These are phyloP conservation scores for Oryza nivara DNA, from an alignment of 176 grass and related monocot species.

Conservation along the genomic window DNA sequence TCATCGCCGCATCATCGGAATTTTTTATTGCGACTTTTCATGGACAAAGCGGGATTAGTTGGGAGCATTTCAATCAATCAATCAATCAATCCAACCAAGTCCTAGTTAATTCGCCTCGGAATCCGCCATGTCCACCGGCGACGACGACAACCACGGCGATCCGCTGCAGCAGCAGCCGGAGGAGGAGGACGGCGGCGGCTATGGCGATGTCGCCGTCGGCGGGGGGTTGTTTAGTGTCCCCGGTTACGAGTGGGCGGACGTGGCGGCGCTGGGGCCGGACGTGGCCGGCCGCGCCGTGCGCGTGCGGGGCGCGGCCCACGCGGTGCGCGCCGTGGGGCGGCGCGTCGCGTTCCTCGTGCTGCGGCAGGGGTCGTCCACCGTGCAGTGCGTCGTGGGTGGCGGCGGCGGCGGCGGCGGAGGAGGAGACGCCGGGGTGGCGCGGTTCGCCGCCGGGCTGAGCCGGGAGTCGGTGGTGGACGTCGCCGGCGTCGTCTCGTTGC, in stretches of 20 bases:
- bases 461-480: slow-evolving; percentile 75
- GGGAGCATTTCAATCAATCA: background rate
- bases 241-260: slow-evolving; percentile 44
- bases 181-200: background rate
- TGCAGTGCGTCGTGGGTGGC: slow-evolving; percentile 65
- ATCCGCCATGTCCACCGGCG: background rate
- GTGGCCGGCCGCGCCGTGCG: slow-evolving; percentile 41
- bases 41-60: background rate
- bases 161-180: background rate
- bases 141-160: background rate
- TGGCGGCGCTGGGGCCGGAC: slow-evolving; percentile 31
- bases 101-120: background rate
- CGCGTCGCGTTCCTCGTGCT: slow-evolving; percentile 67
- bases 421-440: slow-evolving; percentile 49
- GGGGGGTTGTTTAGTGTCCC: background rate
- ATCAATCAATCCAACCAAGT: background rate
- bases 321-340: slow-evolving; percentile 59
- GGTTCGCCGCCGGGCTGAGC: slow-evolving; percentile 61
- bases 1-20: too few species aligned
- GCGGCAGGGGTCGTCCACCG: slow-evolving; percentile 53
- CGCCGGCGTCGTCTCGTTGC: slow-evolving; percentile 59
- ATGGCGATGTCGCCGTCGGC: background rate
- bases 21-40: background rate
- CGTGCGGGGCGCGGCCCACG: slow-evolving; percentile 55
- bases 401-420: slow-evolving; percentile 24